A percentile compares a stretch with the other conserved stretches of the same genome.
phyloP scores from a whole-genome alignment of 1,284 basidiomycete genomes.

The Heterobasidion irregulare region DNA sequence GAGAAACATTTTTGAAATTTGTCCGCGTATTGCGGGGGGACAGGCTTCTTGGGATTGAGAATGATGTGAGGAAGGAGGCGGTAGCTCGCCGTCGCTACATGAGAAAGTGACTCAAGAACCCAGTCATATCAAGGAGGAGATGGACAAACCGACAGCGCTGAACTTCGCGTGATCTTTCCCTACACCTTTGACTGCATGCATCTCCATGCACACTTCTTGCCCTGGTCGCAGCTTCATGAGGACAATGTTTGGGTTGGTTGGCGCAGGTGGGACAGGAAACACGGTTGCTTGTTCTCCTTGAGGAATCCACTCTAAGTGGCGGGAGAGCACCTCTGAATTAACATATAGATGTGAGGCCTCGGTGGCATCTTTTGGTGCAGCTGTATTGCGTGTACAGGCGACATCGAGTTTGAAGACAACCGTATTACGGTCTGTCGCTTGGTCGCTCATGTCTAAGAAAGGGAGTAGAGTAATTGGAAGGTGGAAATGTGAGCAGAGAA shows the following conservation, averaged over 20 bases:
- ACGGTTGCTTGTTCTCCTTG: constrained; percentile 76
- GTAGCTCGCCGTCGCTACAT: constrained; percentile 87
- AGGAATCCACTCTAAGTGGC: constrained; percentile 76
- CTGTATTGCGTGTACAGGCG: constrained; percentile 59
- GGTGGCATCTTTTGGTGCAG: constrained; percentile 44
- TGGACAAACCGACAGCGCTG: constrained; percentile 81
- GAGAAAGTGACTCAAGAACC: not conserved
- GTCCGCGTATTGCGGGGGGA: constrained; percentile 53
- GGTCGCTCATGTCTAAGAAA: constrained; percentile 31
- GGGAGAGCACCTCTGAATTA: constrained; percentile 72
- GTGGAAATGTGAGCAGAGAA: constrained; percentile 1
- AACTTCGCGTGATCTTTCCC: constrained; percentile 98
- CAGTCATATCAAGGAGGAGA: not conserved
- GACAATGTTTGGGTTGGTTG: constrained; percentile 82
- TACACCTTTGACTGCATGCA: constrained; percentile 93
- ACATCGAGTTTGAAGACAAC: constrained; percentile 81
- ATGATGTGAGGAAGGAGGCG: constrained; percentile 86
- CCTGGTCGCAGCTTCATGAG: constrained; percentile 93
- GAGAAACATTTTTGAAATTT: constrained; percentile 90
- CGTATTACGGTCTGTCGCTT: constrained; percentile 85
- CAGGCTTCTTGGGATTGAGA: constrained; percentile 59
- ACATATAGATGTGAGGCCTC: constrained; percentile 62
- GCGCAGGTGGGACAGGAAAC: constrained; percentile 50
- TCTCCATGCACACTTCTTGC: constrained; percentile 75
- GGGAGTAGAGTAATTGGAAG: not conserved